Base-by-base conservation (phyloP, 164 flowering plant species). In the Warburgia ugandensis region DNA sequence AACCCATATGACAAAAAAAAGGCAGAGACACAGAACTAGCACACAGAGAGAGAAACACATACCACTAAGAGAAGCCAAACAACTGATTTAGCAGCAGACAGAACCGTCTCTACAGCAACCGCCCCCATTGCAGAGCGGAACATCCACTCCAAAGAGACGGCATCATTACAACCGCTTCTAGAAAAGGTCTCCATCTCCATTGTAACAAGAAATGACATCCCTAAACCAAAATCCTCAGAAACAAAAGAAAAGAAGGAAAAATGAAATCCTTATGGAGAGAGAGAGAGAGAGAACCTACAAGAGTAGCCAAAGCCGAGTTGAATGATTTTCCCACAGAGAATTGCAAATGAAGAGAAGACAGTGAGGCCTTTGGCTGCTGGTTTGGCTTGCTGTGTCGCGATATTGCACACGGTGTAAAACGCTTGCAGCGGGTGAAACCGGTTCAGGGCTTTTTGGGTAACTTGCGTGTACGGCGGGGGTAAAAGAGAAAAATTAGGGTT, bases 51-150 rank as follows among this genome's bases (percentile, higher is more conserved):
- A 6, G 27, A 7, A n/a, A n/a, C 12, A 7, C 3, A 23, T 44
- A 44, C 48, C 48, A 4, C 30, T 14, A 44, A 21, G n/a, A 10
- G 48, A 44, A 44, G 48, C 48, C 48, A 44, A 6, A 44, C 2
- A 25, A 21, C 28, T 6, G 48, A 44, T 10, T 44, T 25, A 23
- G 48, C 23, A 11, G 26, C 29, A 12, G 26, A 28, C 6, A 25
- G n/a, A 25, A 25, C 29, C 10, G 48, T 25, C 26, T 44, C 48
- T 5, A 25, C 12, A 10, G 26, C 29, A 23, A 44, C 27, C 22
- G 48, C 22, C 27, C 26, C 48, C 29, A 44, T 19, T 5, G 26
- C 29, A 11, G 48, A 44, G 27, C 28, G n/a, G 14, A 25, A 28
- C 48, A 25, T 44, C 12, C n/a, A 3, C 48, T 44, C 48, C 4